phyloP scores from a whole-genome alignment of 108 stramenopile genomes.

The Aureococcus anophagefferens region DNA sequence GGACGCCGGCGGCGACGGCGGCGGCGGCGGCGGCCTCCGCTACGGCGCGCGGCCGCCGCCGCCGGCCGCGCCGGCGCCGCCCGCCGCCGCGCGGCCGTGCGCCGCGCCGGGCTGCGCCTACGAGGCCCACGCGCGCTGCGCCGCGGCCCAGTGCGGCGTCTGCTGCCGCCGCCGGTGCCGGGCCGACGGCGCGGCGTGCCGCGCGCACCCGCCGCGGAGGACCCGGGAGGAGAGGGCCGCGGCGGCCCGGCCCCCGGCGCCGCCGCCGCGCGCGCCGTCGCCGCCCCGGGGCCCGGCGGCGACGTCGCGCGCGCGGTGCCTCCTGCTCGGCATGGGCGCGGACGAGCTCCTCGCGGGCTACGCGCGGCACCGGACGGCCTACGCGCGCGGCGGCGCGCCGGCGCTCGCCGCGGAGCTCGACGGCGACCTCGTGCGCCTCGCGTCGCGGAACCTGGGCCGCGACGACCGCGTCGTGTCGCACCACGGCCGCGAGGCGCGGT shows the following conservation, averaged over 20 bases:
- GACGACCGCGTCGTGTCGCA: constrained; percentile 86
- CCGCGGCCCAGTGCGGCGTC: too few species aligned
- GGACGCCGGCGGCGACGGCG: neutral
- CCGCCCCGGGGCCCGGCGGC: neutral
- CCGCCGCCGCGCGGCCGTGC: constrained; percentile 30
- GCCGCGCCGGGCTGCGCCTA: neutral
- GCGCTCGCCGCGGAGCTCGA: constrained; percentile 60
- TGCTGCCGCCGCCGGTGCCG: too few species aligned
- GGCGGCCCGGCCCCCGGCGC: too few species aligned
- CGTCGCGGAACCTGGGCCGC: constrained; percentile 87
- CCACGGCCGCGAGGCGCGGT: constrained; percentile 79
- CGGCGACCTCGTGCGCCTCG: constrained; percentile 73
- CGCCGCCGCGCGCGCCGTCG: neutral
- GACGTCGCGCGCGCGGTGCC: constrained; percentile 31
- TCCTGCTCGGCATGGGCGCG: constrained; percentile 85
- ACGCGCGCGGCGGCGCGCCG: constrained; percentile 52
- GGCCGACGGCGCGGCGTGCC: too few species aligned
- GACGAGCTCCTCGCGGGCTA: constrained; percentile 95
- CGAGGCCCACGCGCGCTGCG: neutral
- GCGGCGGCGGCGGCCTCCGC: neutral
- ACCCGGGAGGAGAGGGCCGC: too few species aligned
- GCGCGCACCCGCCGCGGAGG: too few species aligned
- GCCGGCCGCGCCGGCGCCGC: constrained; percentile 7
- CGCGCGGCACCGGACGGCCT: constrained; percentile 83
- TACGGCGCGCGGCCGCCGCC: neutral